phyloP scores from a whole-genome alignment of 2,329 filamentous ascomycete species.

The Colletotrichum euphorbiae region DNA sequence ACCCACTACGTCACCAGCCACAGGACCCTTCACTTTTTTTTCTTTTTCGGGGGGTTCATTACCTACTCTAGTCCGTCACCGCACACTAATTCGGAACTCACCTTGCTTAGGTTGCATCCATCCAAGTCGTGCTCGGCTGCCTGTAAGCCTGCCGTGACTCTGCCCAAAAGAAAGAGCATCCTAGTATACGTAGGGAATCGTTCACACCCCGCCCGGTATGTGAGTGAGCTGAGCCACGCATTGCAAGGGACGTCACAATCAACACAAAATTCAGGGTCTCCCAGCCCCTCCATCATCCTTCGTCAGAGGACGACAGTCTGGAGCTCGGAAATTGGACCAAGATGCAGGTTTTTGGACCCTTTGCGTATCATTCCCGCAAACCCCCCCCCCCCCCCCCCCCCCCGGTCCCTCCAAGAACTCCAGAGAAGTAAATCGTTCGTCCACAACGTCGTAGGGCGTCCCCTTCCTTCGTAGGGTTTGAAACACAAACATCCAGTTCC shows the following conservation, averaged over 20 bases:
- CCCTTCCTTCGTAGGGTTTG: background rate
- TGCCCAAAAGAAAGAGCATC: background rate
- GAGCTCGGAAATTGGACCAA: constrained; percentile 10
- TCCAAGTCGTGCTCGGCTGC: constrained; percentile 5
- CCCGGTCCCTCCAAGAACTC: background rate
- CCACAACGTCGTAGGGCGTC: constrained; percentile 9
- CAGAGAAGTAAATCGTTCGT: background rate
- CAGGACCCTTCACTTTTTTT: constrained; percentile 38
- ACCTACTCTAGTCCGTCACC: too few relatives aligned
- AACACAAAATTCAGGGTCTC: constrained; percentile 7
- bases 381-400: too few relatives aligned
- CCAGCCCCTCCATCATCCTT: constrained; percentile 1
- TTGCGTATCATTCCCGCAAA: constrained; percentile 21
- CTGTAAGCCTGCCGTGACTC: constrained; percentile 1
- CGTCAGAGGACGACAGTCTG: constrained; percentile 4
- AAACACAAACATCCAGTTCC: background rate
- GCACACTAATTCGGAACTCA: constrained; percentile 22
- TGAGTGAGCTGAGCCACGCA: background rate
- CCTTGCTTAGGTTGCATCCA: too few relatives aligned
- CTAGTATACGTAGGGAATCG: constrained; percentile 21
- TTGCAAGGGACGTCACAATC: constrained; percentile 35
- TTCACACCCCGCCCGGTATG: background rate
- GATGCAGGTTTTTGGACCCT: constrained; percentile 36
- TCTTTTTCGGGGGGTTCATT: too few relatives aligned
- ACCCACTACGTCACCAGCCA: constrained; percentile 39